A percentile compares a stretch with the other conserved stretches of the same genome.
phyloP scores from a whole-genome alignment of 257 asterid genomes.

The Solanum etuberosum region DNA sequence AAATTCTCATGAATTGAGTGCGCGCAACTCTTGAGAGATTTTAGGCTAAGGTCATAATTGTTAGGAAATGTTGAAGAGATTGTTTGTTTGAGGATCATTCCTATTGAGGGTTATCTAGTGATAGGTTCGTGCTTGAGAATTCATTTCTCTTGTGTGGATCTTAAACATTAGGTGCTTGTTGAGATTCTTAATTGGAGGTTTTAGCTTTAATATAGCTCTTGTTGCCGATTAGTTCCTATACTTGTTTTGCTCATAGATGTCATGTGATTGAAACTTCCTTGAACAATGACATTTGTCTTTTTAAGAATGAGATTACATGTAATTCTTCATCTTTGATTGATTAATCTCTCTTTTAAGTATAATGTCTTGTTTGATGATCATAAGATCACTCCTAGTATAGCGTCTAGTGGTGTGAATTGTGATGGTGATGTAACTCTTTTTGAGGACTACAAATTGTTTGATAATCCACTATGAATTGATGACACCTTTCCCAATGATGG shows the following conservation, averaged over 20 bases:
- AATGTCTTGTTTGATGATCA: too few species aligned
- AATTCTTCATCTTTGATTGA: background rate
- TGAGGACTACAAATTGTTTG: too few species aligned
- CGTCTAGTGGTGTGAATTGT: too few species aligned
- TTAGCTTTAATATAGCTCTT: background rate
- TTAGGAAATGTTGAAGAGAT: background rate
- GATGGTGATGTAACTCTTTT: too few species aligned
- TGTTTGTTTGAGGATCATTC: background rate
- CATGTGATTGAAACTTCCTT: background rate
- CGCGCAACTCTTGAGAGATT: too few species aligned
- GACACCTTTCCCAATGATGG: too few species aligned
- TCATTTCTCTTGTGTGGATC: too few species aligned
- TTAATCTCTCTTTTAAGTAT: too few species aligned
- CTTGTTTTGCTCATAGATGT: background rate
- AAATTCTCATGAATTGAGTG: background rate
- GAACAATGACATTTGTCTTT: background rate
- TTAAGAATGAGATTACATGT: background rate
- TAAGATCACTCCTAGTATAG: too few species aligned
- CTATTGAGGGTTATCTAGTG: background rate
- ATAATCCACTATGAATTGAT: too few species aligned
- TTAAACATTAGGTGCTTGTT: too few species aligned
- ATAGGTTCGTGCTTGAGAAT: background rate
- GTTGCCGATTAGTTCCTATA: background rate
- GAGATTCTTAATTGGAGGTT: background rate
- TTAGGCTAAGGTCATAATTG: background rate